Base-by-base conservation (phyloP, 352 stramenopile species). In the Globisporangium echinulatum region DNA sequence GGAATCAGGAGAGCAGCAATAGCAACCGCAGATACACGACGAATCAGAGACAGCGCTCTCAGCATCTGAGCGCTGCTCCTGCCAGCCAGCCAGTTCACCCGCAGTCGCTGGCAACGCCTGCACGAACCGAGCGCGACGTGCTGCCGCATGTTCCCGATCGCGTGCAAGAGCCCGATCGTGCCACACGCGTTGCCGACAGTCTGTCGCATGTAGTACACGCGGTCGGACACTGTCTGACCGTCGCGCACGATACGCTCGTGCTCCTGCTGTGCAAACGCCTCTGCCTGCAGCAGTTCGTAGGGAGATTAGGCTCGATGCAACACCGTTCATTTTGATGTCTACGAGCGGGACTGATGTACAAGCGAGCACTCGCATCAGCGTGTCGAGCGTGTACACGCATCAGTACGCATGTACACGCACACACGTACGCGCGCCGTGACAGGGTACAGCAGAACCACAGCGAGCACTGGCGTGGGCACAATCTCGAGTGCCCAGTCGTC, bases 101-200 rank as follows among this genome's bases (percentile, higher is more conserved):
- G 17, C 17, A 19, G 17, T 55, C 40, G 40, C 40, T 13, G 8
- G 49, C 39, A 7, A 13, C 15, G 7, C 3, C n/a, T 7, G 39
- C 13, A 42, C 17, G 38, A 74, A 95, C 85, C 64, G 33, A 91
- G 72, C 15, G 77, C 58, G 10, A 92, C 67, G n/a, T 78, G 67
- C 15, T 93, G 69, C 19, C 84, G 78, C 69, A 85, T 88, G 75
- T 98, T 99, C 36, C 90, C 85, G 37, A 98, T 74, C 13, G 93
- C 87, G 77, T 99, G 95, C 39, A 98, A 73, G 33, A 99, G 80
- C 25, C 92, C 96, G 69, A 99, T 88, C 1, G 96, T 99, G 17
- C 96, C 96, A 61, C 96, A 99, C 7, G 96, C 96, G 72, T 99
- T 99, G 37, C 93, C 86, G 49, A 99, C 96, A n/a, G 94, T 97